Conservation (phyloP, 306 rosid species). For the Styphnolobium japonicum region DNA sequence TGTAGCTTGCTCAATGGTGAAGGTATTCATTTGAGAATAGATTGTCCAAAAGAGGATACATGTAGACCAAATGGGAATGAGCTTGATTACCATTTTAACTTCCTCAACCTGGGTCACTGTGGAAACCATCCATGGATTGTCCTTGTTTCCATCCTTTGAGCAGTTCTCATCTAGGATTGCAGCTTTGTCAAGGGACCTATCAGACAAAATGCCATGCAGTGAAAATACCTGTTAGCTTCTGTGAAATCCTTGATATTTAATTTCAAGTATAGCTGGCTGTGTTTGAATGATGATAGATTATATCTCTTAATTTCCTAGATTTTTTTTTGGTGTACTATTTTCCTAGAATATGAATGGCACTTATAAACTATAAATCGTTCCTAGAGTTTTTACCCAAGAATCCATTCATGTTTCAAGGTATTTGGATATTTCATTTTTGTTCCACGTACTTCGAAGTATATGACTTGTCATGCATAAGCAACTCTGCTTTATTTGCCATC, state of each 20-base stretch:
- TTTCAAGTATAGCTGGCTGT: neutral
- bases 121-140: constrained; percentile 64
- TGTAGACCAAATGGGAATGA: constrained; percentile 91
- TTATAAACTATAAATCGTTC: neutral
- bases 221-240: constrained; percentile 5
- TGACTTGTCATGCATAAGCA: neutral
- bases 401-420: no score
- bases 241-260: neutral
- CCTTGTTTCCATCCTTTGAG: constrained; percentile 38
- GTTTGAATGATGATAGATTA: neutral
- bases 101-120: constrained; percentile 85
- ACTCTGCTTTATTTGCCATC: neutral
- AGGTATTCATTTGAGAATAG: constrained; percentile 91
- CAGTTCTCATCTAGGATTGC: constrained; percentile 62
- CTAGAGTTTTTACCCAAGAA: neutral
- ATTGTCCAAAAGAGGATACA: constrained; percentile 94
- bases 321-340: neutral
- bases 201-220: constrained; percentile 11
- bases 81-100: constrained; percentile 82
- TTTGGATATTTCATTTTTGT: neutral
- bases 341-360: neutral
- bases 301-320: neutral
- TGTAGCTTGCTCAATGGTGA: constrained; percentile 96
- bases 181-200: constrained; percentile 90
- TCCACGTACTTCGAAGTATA: neutral